Percentiles rank a stretch among this genome's conserved stretches.
Evolutionary conservation across 768 basidiomycete genomes (phyloP).

Genomic region (Agrocybe praecox): DNA sequence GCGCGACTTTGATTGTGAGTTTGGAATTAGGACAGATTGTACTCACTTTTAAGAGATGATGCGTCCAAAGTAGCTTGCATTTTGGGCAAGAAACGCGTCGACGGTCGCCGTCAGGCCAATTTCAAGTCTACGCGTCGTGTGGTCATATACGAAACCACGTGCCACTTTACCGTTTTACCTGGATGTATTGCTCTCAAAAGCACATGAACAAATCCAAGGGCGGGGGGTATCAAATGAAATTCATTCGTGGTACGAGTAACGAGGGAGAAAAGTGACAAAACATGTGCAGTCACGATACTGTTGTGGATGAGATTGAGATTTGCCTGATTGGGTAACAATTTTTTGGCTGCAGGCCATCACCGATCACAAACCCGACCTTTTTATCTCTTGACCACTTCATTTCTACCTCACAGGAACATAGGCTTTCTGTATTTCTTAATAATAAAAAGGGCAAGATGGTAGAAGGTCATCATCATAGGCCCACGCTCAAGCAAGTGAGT

Average conservation of each 20-base stretch:
- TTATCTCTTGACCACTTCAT: neutral
- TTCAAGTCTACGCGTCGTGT: neutral
- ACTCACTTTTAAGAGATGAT: conserved; percentile 51
- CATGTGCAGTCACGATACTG: too few relatives aligned
- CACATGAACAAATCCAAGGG: too few relatives aligned
- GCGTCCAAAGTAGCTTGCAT: conserved; percentile 77
- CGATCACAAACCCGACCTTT: neutral
- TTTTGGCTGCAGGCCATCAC: neutral
- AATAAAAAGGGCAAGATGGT: conserved; percentile 31
- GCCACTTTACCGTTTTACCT: neutral
- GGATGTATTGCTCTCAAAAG: too few relatives aligned
- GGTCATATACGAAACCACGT: neutral
- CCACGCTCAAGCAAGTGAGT: conserved; percentile 83
- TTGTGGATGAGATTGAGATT: neutral
- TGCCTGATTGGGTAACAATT: conserved; percentile 7
- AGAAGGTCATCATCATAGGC: conserved; percentile 62
- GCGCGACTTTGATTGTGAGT: conserved; percentile 8
- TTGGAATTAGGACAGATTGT: neutral
- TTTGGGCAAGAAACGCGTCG: neutral
- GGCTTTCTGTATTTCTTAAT: neutral
- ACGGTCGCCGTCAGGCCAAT: too few relatives aligned
- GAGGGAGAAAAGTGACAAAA: too few relatives aligned
- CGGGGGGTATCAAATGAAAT: too few relatives aligned
- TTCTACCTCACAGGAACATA: neutral
- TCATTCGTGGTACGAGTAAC: too few relatives aligned